Percentiles rank a stretch among this genome's conserved stretches.
phyloP scores from a whole-genome alignment of 495 filamentous ascomycete genomes.

The Collariella sp. region DNA sequence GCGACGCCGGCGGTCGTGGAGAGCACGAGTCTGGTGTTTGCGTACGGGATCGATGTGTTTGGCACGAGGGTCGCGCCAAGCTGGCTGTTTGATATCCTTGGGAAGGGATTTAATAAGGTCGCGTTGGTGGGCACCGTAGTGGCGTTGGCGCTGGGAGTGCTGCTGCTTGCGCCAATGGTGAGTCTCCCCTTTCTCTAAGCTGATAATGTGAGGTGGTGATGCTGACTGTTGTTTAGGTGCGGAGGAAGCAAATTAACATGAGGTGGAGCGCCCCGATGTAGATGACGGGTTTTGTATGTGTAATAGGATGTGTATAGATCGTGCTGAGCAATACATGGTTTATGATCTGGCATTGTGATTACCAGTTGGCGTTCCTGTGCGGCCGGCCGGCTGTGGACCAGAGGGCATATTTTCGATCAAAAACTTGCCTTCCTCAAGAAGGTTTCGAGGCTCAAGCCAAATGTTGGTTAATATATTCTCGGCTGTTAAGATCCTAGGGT shows the following conservation, averaged over 20 bases:
- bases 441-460: too few species aligned
- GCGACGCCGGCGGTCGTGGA: constrained; percentile 74
- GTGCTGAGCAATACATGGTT: not conserved
- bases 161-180: constrained; percentile 78
- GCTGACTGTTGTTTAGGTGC: constrained; percentile 13
- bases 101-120: constrained; percentile 85
- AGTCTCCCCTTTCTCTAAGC: constrained; percentile 24
- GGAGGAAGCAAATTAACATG: constrained; percentile 23
- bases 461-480: too few species aligned
- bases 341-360: too few species aligned
- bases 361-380: too few species aligned
- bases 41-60: constrained; percentile 82
- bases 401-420: too few species aligned
- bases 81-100: constrained; percentile 81
- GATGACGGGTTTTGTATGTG: too few species aligned
- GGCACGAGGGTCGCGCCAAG: constrained; percentile 78
- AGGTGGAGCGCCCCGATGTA: constrained; percentile 20
- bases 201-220: not conserved
- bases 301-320: not conserved
- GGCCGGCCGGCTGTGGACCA: too few species aligned
- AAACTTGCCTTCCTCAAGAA: too few species aligned
- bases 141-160: constrained; percentile 63
- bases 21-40: constrained; percentile 85
- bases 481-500: too few species aligned
- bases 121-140: constrained; percentile 75